Conservation (phyloP, 768 basidiomycete genomes). For the Auricularia auricula-judae region DNA sequence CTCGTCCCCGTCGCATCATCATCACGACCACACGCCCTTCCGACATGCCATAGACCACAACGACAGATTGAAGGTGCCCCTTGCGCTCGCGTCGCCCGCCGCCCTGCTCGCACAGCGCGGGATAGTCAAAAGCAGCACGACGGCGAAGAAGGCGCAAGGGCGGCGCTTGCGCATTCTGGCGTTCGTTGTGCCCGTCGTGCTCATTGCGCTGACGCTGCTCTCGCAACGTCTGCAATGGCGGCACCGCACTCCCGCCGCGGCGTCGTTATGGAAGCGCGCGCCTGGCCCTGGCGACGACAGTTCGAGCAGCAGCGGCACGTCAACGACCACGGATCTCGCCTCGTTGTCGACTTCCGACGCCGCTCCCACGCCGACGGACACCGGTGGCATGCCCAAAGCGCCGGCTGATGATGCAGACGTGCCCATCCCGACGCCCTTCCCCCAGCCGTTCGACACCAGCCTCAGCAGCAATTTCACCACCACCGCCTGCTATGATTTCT, state of each 20-base stretch:
- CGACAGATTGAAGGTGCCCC: background rate
- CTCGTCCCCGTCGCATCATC: background rate
- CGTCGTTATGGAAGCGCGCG: background rate
- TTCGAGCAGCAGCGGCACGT: background rate
- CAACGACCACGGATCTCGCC: conserved; percentile 11
- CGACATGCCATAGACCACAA: background rate
- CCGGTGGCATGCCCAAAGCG: background rate
- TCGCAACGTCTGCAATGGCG: background rate
- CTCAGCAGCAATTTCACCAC: conserved; percentile 59
- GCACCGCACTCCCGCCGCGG: background rate
- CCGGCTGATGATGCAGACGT: conserved; percentile 24
- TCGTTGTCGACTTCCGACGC: background rate
- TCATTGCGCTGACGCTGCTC: background rate
- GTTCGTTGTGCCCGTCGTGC: background rate
- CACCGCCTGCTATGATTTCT: conserved; percentile 54
- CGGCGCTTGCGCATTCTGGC: background rate
- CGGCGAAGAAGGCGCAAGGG: background rate
- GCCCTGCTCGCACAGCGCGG: background rate
- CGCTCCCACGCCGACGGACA: background rate
- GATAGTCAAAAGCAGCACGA: background rate
- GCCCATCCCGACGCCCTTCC: conserved; percentile 54
- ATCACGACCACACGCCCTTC: background rate
- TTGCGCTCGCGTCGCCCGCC: background rate
- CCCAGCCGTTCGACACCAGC: conserved; percentile 58
- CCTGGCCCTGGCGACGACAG: background rate